Base-by-base conservation (phyloP, 768 basidiomycete genomes). In the Hygrophorus pudorinus region DNA sequence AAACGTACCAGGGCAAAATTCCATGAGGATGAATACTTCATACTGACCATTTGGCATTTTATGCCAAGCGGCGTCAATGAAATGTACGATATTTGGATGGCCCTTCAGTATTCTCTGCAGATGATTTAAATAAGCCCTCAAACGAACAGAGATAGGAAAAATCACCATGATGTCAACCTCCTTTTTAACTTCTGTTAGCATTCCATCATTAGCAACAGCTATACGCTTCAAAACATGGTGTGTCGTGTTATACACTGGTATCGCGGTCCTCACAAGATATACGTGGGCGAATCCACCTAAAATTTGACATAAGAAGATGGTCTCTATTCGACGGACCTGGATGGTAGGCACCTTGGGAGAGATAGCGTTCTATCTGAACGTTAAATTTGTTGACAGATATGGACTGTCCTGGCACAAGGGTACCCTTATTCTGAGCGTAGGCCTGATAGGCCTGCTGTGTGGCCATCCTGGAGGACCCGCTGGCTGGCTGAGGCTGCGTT, bases 1-100 rank as follows among this genome's bases (percentile, higher is more conserved):
- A 39, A 21, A 35, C 74, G 51, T 57, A 82, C 92, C 93, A 49
- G 89, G 73, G 61, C 91, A 94, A 62, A 83, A 96, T 59, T 99
- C 96, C 96, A 99, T 99, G 48, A 99, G 74, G 60, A 99, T 98
- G 60, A 96, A 96, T 13, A 98, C 93, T 63, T 98, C 96, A 56
- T 85, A 91, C 38, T 78, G 74, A 24, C 88, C 89, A 54, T 81
- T 84, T 4, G 88, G 70, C 60, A 88, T 73, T 53, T 80, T 78
- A 48, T 88, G 80, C 78, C 89, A 93, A 43, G 90, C 83, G 24
- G 94, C 92, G 65, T 94, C 94, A 58, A 97, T 88, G 61, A 97
- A 81, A 59, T 96, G 81, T 44, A 96, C 90, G 51, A 99, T 88
- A 59, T 96, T 92, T 2, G 91, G 87, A 59, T 96, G 93, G 17